These are phyloP conservation scores for Elsinoe fawcettii DNA, from an alignment of 2,329 filamentous ascomycete genomes.

Conservation along the genomic window DNA sequence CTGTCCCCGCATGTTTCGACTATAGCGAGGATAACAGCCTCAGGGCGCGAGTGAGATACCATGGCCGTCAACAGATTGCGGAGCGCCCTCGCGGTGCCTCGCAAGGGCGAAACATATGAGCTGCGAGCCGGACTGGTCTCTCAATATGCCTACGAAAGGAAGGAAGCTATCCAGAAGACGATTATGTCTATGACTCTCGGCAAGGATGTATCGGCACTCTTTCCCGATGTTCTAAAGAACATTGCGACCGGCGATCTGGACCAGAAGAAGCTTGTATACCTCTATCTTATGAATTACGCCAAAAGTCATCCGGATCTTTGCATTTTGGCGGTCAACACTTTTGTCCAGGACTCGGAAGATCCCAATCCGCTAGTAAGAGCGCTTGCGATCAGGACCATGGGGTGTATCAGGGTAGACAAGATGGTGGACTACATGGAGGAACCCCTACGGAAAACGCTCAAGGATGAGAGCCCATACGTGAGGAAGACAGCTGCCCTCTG, in stretches of 20 bases:
- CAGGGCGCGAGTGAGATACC: slow-evolving; percentile 19
- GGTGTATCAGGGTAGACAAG: slow-evolving; percentile 95
- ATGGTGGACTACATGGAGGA: slow-evolving; percentile 99
- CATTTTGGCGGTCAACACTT: slow-evolving; percentile 97
- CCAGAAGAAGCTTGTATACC: slow-evolving; percentile 98
- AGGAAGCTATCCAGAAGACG: slow-evolving; percentile 98
- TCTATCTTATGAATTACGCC: slow-evolving; percentile 99
- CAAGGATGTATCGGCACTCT: slow-evolving; percentile 95
- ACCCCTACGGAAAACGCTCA: slow-evolving; percentile 85
- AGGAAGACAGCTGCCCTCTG: slow-evolving; percentile 97
- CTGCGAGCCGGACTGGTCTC: slow-evolving; percentile 89
- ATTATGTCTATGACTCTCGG: slow-evolving; percentile 99
- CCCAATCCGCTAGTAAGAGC: slow-evolving; percentile 93
- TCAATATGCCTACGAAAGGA: slow-evolving; percentile 97
- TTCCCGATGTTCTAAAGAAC: slow-evolving; percentile 97
- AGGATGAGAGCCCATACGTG: slow-evolving; percentile 96
- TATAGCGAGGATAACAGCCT: neutral
- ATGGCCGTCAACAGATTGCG: slow-evolving; percentile 97
- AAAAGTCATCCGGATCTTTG: slow-evolving; percentile 98
- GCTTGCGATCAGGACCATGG: slow-evolving; percentile 95
- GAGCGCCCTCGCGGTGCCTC: slow-evolving; percentile 83
- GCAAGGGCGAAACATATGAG: slow-evolving; percentile 98
- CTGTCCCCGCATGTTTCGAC: slow-evolving; percentile 7
- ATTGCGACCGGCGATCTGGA: slow-evolving; percentile 91
- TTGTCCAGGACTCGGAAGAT: slow-evolving; percentile 98